Evolutionary conservation across 2,329 filamentous ascomycete species (phyloP).

Genomic region (Claviceps arundinis): DNA sequence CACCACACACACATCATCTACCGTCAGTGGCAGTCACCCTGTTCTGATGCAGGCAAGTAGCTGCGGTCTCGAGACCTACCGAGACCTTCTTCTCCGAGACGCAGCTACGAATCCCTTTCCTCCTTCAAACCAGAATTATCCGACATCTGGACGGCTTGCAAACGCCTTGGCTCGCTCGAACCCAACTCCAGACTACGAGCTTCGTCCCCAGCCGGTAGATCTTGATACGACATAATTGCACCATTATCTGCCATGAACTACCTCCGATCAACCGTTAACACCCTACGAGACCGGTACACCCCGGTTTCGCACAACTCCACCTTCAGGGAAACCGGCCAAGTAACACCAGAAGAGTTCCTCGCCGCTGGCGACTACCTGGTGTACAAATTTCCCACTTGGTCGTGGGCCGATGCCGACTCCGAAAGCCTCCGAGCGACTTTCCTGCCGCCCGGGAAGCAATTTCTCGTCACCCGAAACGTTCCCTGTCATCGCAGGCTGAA

Average conservation of each 20-base stretch:
- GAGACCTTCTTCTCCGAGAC: no score
- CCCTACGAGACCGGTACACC: constrained; percentile 80
- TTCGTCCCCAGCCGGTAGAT: no score
- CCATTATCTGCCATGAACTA: constrained; percentile 55
- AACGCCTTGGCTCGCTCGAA: no score
- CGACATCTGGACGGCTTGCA: no score
- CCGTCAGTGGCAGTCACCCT: no score
- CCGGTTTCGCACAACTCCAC: constrained; percentile 83
- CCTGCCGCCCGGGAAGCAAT: constrained; percentile 85
- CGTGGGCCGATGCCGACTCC: constrained; percentile 84
- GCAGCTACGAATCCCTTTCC: no score
- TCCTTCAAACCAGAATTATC: no score
- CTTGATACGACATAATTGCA: no score
- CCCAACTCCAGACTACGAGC: no score
- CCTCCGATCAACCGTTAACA: constrained; percentile 85
- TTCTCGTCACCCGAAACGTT: constrained; percentile 84
- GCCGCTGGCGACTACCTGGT: constrained; percentile 93
- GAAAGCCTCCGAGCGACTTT: constrained; percentile 64
- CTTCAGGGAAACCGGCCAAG: constrained; percentile 86
- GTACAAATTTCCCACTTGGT: constrained; percentile 98
- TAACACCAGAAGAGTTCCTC: constrained; percentile 94
- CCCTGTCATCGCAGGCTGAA: constrained; percentile 86
- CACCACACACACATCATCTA: no score
- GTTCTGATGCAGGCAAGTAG: no score
- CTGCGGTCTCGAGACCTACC: no score